Conservation (phyloP, 2,329 filamentous ascomycete genomes). For the Aspergillus latus region DNA sequence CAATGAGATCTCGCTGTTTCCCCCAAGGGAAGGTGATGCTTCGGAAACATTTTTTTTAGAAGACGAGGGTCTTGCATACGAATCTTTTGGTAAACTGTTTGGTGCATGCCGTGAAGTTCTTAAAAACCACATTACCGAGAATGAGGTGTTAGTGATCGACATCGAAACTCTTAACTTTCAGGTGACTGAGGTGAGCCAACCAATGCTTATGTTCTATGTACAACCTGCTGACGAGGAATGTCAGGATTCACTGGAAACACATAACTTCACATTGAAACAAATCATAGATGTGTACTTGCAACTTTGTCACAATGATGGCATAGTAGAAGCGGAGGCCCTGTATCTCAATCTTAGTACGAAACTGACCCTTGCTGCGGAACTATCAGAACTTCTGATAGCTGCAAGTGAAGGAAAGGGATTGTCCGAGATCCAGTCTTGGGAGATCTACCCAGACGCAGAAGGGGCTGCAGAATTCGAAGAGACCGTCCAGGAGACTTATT, state of each 20-base stretch:
- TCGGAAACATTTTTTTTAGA: constrained; percentile 58
- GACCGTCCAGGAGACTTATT: constrained; percentile 13
- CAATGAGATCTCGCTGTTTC: constrained; percentile 59
- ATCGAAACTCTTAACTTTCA: constrained; percentile 57
- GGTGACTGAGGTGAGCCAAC: constrained; percentile 56
- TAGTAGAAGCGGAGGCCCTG: constrained; percentile 54
- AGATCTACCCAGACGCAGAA: constrained; percentile 53
- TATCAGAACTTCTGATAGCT: constrained; percentile 53
- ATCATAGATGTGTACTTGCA: constrained; percentile 61
- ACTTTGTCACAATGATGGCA: constrained; percentile 60
- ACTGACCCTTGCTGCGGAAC: constrained; percentile 53
- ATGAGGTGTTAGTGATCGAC: constrained; percentile 58
- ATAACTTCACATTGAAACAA: constrained; percentile 54
- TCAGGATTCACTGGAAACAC: constrained; percentile 52
- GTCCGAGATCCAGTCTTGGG: constrained; percentile 47
- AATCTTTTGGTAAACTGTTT: constrained; percentile 57
- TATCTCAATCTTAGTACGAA: constrained; percentile 58
- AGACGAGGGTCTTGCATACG: constrained; percentile 55
- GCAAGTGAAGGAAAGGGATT: constrained; percentile 59
- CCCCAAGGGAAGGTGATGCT: constrained; percentile 53
- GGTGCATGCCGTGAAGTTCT: constrained; percentile 56
- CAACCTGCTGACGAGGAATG: constrained; percentile 27
- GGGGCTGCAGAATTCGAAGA: constrained; percentile 19
- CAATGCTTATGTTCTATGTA: constrained; percentile 6
- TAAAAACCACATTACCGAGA: constrained; percentile 54